A percentile compares a stretch with the other conserved stretches of the same genome.
These are phyloP conservation scores for Cladosporium sphaerospermum DNA, from an alignment of 2,329 filamentous ascomycete species.

Conservation along the genomic window DNA sequence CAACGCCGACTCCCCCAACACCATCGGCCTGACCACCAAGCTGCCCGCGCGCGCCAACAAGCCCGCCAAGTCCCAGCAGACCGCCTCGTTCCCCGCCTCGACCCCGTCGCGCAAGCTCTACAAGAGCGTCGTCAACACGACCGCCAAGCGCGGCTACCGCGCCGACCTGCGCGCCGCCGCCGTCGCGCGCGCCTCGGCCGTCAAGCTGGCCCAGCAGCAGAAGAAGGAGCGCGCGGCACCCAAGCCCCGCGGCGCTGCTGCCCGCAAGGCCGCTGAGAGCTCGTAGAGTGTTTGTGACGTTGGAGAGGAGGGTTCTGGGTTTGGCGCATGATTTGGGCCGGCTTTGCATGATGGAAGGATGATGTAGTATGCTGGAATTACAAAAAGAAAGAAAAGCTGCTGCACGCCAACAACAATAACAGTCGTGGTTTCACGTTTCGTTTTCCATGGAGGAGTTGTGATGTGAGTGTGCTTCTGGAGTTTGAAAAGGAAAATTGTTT, in stretches of 20 bases:
- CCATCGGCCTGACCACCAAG: slow-evolving; percentile 78
- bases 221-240: slow-evolving; percentile 71
- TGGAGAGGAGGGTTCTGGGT: neutral
- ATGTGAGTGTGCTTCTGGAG: neutral
- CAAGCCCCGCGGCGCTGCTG: slow-evolving; percentile 32
- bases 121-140: slow-evolving; percentile 75
- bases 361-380: slow-evolving; percentile 11
- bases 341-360: slow-evolving; percentile 2
- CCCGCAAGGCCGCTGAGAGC: slow-evolving; percentile 22
- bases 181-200: slow-evolving; percentile 76
- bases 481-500: neutral
- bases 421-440: neutral
- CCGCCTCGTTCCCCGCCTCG: slow-evolving; percentile 63
- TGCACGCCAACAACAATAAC: slow-evolving; percentile 5
- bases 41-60: slow-evolving; percentile 65
- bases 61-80: slow-evolving; percentile 61
- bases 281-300: slow-evolving; percentile 13
- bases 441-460: neutral
- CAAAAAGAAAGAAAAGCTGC: slow-evolving; percentile 10
- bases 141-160: slow-evolving; percentile 79
- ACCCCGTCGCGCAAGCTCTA: slow-evolving; percentile 82
- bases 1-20: slow-evolving; percentile 64
- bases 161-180: slow-evolving; percentile 52
- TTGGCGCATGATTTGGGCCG: slow-evolving; percentile 8
- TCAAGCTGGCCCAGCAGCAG: slow-evolving; percentile 67